phyloP scores from a whole-genome alignment of 306 rosid species.

The Abrus pulchellus region DNA sequence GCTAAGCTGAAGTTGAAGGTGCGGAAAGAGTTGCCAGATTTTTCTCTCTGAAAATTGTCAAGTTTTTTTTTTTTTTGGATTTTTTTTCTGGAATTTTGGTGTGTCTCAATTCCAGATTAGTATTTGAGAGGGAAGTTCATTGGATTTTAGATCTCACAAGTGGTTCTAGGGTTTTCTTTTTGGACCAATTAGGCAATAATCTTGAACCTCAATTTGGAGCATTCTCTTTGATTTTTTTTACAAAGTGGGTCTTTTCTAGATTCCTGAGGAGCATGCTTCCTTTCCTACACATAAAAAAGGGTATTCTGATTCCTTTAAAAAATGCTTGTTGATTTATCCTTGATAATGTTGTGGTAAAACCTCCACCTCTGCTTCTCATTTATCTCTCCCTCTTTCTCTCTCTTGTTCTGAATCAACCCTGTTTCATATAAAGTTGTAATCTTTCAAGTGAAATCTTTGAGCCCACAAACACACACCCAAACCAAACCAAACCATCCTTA shows the following conservation, averaged over 20 bases:
- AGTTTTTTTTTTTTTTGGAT: constrained; percentile 8
- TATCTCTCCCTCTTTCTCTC: constrained; percentile 37
- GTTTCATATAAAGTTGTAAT: constrained; percentile 44
- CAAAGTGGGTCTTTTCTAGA: constrained; percentile 73
- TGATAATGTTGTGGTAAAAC: constrained; percentile 59
- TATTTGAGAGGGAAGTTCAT: constrained; percentile 41
- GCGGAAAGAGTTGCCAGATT: constrained; percentile 36
- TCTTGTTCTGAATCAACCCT: constrained; percentile 46
- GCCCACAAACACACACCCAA: neutral
- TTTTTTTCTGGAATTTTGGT: constrained; percentile 23
- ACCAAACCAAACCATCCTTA: neutral
- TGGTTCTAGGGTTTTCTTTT: constrained; percentile 51
- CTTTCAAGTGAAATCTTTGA: constrained; percentile 23
- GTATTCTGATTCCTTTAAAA: constrained; percentile 84
- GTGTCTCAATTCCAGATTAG: constrained; percentile 13
- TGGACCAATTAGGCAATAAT: constrained; percentile 39
- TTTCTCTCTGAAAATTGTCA: constrained; percentile 39
- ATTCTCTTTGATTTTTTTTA: constrained; percentile 48
- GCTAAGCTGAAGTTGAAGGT: constrained; percentile 46
- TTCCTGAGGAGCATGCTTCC: constrained; percentile 61
- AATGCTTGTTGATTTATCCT: constrained; percentile 72
- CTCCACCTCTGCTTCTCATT: constrained; percentile 61
- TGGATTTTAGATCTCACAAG: constrained; percentile 57
- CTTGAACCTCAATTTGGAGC: constrained; percentile 49
- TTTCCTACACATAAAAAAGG: constrained; percentile 52